Conservation (phyloP, 1,284 basidiomycete genomes). For the Austroboletus novae-zelandiae region DNA sequence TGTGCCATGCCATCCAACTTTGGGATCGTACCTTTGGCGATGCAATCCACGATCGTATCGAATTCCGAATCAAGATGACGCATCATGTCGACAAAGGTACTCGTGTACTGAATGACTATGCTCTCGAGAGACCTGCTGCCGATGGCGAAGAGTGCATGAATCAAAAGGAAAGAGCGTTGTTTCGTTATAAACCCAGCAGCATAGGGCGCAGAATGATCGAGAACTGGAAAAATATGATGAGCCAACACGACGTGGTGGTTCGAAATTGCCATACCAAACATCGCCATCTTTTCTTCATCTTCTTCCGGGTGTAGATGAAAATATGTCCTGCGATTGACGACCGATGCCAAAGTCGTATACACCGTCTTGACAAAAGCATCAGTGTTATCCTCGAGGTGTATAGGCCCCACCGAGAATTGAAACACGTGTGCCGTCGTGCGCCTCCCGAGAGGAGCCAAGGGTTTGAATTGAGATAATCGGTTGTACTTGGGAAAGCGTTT, state of each 20-base stretch:
- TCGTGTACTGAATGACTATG: constrained; percentile 3
- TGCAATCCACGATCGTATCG: constrained; percentile 6
- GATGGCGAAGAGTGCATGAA: not conserved
- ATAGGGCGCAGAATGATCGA: not conserved
- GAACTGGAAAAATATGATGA: not conserved
- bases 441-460: not conserved
- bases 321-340: not conserved
- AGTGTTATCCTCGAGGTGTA: not conserved
- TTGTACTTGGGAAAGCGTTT: constrained; percentile 9
- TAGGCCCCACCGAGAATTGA: not conserved
- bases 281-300: not conserved
- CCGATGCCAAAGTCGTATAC: not conserved
- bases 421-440: not conserved
- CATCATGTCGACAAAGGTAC: constrained; percentile 8
- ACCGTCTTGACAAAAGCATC: not conserved
- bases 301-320: not conserved
- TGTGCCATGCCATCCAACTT: constrained; percentile 5
- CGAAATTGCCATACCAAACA: not conserved
- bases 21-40: constrained; percentile 6
- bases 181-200: not conserved
- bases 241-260: not conserved
- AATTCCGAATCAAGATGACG: constrained; percentile 13
- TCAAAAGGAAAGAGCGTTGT: not conserved
- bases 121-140: not conserved
- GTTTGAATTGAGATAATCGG: not conserved